These are phyloP conservation scores for Dipteronia sinensis DNA, from an alignment of 345 rosid genomes.

Conservation along the genomic window DNA sequence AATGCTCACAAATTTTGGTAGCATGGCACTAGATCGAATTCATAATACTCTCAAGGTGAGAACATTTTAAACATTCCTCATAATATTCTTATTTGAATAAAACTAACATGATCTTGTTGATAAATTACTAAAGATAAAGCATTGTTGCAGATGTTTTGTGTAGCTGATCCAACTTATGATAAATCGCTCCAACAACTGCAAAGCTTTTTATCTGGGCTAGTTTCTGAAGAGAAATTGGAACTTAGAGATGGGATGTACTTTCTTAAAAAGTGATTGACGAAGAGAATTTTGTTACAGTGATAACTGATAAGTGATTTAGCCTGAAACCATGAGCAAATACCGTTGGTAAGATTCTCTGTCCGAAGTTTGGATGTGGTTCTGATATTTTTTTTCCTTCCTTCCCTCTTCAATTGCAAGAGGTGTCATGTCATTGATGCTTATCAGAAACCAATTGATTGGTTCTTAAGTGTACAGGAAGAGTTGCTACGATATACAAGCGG, in stretches of 20 bases:
- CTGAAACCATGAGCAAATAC: neutral
- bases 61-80: neutral
- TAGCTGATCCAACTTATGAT: conserved; percentile 88
- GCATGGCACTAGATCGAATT: conserved; percentile 87
- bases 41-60: conserved; percentile 91
- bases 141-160: conserved; percentile 82
- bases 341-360: conserved; percentile 3
- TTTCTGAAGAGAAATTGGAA: conserved; percentile 87
- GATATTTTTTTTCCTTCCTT: too few species aligned
- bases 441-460: neutral
- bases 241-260: conserved; percentile 75
- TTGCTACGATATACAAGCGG: neutral
- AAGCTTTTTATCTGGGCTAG: conserved; percentile 83
- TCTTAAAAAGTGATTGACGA: conserved; percentile 63
- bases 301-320: too few species aligned
- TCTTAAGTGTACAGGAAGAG: neutral
- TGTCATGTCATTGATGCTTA: neutral
- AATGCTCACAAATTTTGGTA: conserved; percentile 94
- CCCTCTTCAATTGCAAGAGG: neutral
- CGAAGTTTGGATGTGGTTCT: neutral
- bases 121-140: neutral
- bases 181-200: conserved; percentile 93
- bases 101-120: neutral
- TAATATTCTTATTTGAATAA: neutral
- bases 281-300: neutral